Evolutionary conservation across 192 early-diverging fungal species (phyloP), one percentile per base, ranked within the genome.

Genomic region (Spinellus fusiger): DNA sequence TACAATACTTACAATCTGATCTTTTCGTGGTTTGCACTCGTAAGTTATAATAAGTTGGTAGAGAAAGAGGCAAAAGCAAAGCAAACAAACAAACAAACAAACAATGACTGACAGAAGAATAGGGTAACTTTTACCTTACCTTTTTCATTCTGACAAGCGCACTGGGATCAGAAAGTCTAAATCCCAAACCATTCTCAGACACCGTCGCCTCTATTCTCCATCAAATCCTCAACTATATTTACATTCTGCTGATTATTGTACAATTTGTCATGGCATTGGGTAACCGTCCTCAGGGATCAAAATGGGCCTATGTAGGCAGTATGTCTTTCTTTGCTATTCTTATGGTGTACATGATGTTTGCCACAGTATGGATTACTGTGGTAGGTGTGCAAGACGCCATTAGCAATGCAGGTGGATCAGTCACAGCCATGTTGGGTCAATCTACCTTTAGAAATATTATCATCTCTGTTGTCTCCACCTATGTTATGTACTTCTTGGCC

Each of bases 1-100:
- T 95, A 98, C 78, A 91, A 93, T 52, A 74, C 84, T 31, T 82
- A 94, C 71, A 85, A 84, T 64, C 67, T 93, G 62, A 66, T 94
- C 27, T 95, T 98, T 75, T 87, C 84, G 62, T 97, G 95, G 95
- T 95, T 97, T 74, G 84, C 86, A 5, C 71, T 97, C 16, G 77
- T 79, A 74, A 61, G 74, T 61, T n/a, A 1, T 12, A 29, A 9
- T 38, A 16, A 15, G 31, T 10, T 38, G 25, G 31, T 40, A 15
- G 15, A 52, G 7, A 29, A n/a, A 52, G n/a, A n/a, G n/a, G n/a
- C n/a, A 52, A 49, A 46, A 22, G 23, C n/a, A 54, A 18, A 29
- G n/a, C 33, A 28, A 9, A 15, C 12, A 20, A 5, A 52, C 50
- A 29, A 52, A 52, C 50, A 52, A 13, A 5, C 6, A 16, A 20